These are phyloP conservation scores for Lachnellula willkommii DNA, from an alignment of 2,329 filamentous ascomycete species.

Conservation along the genomic window DNA sequence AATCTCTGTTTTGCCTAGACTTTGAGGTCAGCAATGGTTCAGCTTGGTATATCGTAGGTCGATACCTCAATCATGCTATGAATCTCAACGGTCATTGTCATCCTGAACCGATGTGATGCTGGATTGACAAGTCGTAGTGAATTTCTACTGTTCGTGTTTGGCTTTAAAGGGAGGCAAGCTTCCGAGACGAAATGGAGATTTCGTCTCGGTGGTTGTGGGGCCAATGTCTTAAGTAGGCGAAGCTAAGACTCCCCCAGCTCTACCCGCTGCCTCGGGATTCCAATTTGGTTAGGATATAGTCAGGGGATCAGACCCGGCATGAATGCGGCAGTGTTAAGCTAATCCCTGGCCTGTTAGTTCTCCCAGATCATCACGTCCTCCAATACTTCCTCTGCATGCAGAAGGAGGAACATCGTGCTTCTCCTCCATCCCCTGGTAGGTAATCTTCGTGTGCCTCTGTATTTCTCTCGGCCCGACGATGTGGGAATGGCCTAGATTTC, in stretches of 20 bases:
- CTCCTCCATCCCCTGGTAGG: background rate
- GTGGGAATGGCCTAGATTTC: background rate
- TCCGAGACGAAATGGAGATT: too few species aligned
- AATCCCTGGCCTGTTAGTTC: background rate
- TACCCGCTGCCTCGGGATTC: background rate
- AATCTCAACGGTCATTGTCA: too few species aligned
- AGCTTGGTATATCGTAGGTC: too few species aligned
- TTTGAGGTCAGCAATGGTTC: too few species aligned
- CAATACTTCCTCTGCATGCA: background rate
- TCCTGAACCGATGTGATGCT: too few species aligned
- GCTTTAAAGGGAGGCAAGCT: too few species aligned
- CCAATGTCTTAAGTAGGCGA: too few species aligned
- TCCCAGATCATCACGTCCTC: background rate
- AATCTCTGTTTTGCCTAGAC: too few species aligned
- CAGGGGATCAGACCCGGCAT: background rate
- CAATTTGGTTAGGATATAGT: background rate
- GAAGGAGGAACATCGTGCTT: background rate
- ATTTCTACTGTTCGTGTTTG: too few species aligned
- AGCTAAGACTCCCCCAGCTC: background rate
- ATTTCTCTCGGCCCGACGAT: background rate
- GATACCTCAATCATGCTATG: too few species aligned
- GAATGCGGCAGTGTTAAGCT: background rate
- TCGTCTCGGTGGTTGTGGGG: too few species aligned
- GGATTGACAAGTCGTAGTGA: too few species aligned
- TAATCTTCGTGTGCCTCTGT: background rate